Conservation (phyloP, 2,329 filamentous ascomycete genomes). For the Plenodomus lindquistii region DNA sequence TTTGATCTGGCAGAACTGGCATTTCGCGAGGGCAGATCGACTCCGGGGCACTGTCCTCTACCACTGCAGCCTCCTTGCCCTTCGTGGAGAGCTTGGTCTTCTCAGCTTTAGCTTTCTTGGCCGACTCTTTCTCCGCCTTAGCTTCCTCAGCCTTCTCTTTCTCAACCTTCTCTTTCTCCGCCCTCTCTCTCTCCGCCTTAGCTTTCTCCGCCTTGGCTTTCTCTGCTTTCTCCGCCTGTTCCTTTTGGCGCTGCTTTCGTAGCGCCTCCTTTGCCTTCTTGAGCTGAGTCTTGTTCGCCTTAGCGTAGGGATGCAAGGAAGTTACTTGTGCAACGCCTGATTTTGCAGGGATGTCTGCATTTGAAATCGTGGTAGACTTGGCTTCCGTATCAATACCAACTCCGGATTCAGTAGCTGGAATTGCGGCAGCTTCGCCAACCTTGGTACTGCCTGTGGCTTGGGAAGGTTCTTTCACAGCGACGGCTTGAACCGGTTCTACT, state of each 20-base stretch:
- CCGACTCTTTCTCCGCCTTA: no score
- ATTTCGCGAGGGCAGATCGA: neutral
- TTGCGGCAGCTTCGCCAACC: neutral
- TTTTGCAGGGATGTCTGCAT: conserved; percentile 19
- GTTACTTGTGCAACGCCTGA: conserved; percentile 30
- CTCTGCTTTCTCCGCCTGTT: conserved; percentile 20
- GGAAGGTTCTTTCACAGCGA: neutral
- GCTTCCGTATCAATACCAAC: neutral
- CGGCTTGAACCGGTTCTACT: neutral
- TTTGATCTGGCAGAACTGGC: neutral
- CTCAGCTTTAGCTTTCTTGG: neutral
- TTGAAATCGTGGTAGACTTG: neutral
- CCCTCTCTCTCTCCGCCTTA: no score
- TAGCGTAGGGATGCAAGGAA: conserved; percentile 36
- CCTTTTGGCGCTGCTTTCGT: conserved; percentile 41
- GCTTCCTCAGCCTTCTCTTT: conserved; percentile 10
- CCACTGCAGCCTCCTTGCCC: neutral
- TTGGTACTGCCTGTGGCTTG: neutral
- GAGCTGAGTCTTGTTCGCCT: conserved; percentile 29
- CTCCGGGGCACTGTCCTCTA: neutral
- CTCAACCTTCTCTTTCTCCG: conserved; percentile 17
- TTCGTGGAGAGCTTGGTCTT: conserved; percentile 9
- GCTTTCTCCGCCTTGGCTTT: conserved; percentile 10
- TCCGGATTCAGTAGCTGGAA: neutral
- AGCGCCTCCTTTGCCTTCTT: conserved; percentile 42